phyloP scores from a whole-genome alignment of 2,329 filamentous ascomycete genomes.

The Mycogone perniciosa region DNA sequence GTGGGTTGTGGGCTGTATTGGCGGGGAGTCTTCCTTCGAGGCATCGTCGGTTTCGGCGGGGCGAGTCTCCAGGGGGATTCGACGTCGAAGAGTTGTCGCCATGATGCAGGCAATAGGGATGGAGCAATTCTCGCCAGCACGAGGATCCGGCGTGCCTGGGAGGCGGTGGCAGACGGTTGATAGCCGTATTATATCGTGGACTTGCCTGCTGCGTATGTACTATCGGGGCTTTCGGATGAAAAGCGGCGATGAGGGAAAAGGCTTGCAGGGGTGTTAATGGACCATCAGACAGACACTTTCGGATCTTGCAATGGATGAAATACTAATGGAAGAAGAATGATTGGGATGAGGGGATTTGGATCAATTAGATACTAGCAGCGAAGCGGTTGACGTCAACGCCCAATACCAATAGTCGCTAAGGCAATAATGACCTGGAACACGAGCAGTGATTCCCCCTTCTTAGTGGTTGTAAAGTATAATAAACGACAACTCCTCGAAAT shows the following conservation, averaged over 20 bases:
- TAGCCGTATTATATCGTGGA: too few species aligned
- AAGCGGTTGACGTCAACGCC: constrained; percentile 6
- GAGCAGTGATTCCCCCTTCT: constrained; percentile 3
- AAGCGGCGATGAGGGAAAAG: not conserved
- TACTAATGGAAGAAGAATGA: not conserved
- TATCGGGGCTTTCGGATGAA: not conserved
- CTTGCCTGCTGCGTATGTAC: too few species aligned
- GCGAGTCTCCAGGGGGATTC: constrained; percentile 21
- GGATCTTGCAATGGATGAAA: not conserved
- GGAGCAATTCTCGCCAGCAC: constrained; percentile 13
- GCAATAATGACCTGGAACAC: not conserved
- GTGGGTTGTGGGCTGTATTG: constrained; percentile 24
- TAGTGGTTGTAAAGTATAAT: constrained; percentile 5
- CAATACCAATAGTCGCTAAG: not conserved
- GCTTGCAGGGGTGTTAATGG: too few species aligned
- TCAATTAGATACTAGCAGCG: too few species aligned
- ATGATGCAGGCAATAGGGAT: constrained; percentile 17
- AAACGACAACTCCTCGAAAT: not conserved
- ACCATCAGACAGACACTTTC: not conserved
- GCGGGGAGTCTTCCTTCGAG: constrained; percentile 23
- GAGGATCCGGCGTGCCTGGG: not conserved
- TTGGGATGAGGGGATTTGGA: not conserved
- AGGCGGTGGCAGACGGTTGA: not conserved
- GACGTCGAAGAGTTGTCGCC: constrained; percentile 30
- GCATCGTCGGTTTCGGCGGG: constrained; percentile 15